Conservation (phyloP, 345 rosid genomes). For the Geranium rotundifolium region DNA sequence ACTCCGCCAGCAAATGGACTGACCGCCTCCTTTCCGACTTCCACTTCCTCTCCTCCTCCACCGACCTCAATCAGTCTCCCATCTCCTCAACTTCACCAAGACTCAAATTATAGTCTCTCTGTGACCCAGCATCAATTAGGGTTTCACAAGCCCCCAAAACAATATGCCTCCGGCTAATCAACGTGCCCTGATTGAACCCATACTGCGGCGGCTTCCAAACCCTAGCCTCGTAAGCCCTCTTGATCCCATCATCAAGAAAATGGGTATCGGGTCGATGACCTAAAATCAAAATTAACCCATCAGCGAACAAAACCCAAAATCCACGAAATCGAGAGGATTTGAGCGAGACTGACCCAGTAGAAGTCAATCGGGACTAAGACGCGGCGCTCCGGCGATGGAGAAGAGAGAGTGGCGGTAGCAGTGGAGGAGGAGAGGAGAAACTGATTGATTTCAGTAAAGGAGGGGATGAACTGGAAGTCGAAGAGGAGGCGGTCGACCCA, state of each 20-base stretch:
- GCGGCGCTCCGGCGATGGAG: slow-evolving; percentile 41
- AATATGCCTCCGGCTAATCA: slow-evolving; percentile 71
- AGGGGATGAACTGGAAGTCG: slow-evolving; percentile 65
- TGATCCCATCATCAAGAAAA: slow-evolving; percentile 79
- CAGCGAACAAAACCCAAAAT: too few species aligned
- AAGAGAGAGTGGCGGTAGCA: slow-evolving; percentile 22
- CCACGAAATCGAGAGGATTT: neutral
- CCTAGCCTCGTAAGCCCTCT: too few species aligned
- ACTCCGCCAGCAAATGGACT: too few species aligned
- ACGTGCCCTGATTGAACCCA: slow-evolving; percentile 67
- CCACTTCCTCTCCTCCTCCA: too few species aligned
- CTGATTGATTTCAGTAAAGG: too few species aligned
- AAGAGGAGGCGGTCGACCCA: slow-evolving; percentile 95
- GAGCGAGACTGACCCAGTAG: slow-evolving; percentile 34
- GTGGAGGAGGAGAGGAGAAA: too few species aligned
- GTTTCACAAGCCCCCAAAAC: slow-evolving; percentile 94
- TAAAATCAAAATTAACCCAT: slow-evolving; percentile 3
- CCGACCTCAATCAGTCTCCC: too few species aligned
- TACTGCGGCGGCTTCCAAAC: too few species aligned
- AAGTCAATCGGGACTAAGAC: slow-evolving; percentile 59
- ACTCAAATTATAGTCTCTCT: slow-evolving; percentile 68
- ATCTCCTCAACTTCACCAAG: slow-evolving; percentile 51
- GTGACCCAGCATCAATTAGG: slow-evolving; percentile 42
- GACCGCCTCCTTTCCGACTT: too few species aligned
- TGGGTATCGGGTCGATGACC: slow-evolving; percentile 85